phyloP scores from a whole-genome alignment of 225 moss, liverwort and hornwort genomes.

The Sphagnum contortum region DNA sequence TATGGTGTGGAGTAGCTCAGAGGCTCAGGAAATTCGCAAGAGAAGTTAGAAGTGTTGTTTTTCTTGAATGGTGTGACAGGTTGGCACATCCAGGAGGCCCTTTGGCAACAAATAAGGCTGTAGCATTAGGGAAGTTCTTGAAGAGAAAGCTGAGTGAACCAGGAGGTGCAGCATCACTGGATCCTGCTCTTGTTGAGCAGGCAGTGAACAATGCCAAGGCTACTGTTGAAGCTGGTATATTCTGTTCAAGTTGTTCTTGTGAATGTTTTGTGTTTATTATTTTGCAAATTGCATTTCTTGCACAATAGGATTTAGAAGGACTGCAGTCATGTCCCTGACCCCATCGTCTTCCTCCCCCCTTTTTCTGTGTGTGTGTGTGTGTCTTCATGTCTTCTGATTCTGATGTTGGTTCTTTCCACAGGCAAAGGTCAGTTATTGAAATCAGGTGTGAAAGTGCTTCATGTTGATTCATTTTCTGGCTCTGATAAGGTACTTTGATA shows the following conservation, averaged over 20 bases:
- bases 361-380: background rate
- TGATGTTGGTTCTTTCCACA: too few species aligned
- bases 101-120: conserved; percentile 93
- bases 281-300: background rate
- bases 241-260: background rate
- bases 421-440: conserved; percentile 36
- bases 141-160: conserved; percentile 72
- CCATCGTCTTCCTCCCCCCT: background rate
- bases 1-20: too few species aligned
- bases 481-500: conserved; percentile 55
- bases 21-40: too few species aligned
- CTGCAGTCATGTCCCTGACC: background rate
- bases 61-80: conserved; percentile 25
- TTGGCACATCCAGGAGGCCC: conserved; percentile 94
- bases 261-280: background rate
- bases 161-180: conserved; percentile 64
- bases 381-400: background rate
- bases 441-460: conserved; percentile 49
- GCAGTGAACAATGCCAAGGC: conserved; percentile 85
- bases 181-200: conserved; percentile 82
- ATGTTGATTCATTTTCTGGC: conserved; percentile 79
- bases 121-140: conserved; percentile 83
- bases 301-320: background rate
- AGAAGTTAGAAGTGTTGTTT: too few species aligned
- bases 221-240: conserved; percentile 47